Evolutionary conservation across 768 basidiomycete genomes (phyloP).

Genomic region (Dioszegia aurantiaca): DNA sequence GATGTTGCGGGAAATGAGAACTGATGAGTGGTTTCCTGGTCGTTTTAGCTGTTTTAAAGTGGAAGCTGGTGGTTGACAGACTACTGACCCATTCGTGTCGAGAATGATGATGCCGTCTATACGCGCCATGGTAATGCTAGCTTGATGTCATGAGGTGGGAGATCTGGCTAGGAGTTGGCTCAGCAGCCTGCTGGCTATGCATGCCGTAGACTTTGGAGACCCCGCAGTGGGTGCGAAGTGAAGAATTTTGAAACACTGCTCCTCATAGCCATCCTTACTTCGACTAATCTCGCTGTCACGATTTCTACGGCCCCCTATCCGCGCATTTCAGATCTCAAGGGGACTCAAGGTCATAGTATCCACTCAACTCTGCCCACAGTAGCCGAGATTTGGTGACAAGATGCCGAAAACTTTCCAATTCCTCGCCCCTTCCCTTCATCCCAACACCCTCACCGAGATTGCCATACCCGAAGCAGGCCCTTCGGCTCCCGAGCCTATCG

Average conservation of each 20-base stretch:
- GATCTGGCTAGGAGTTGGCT: background rate
- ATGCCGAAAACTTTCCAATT: slow-evolving; percentile 37
- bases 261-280: background rate
- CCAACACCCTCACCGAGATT: slow-evolving; percentile 44
- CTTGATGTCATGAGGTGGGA: background rate
- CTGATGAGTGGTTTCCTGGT: slow-evolving; percentile 71
- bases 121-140: slow-evolving; percentile 33
- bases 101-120: slow-evolving; percentile 52
- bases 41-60: background rate
- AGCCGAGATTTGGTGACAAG: background rate
- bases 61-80: background rate
- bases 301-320: too few relatives aligned
- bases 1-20: slow-evolving; percentile 77
- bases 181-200: background rate
- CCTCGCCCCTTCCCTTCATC: slow-evolving; percentile 45
- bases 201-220: background rate
- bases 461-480: slow-evolving; percentile 27
- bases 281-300: too few relatives aligned
- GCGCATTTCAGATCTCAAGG: too few relatives aligned
- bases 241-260: slow-evolving; percentile 2
- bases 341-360: too few relatives aligned
- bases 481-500: slow-evolving; percentile 33
- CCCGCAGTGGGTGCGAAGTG: background rate
- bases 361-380: background rate
- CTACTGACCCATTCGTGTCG: slow-evolving; percentile 45